A percentile compares a stretch with the other conserved stretches of the same genome.
Evolutionary conservation across 169 alveolate genomes (phyloP).

Genomic region (Plasmodium coatneyi): DNA sequence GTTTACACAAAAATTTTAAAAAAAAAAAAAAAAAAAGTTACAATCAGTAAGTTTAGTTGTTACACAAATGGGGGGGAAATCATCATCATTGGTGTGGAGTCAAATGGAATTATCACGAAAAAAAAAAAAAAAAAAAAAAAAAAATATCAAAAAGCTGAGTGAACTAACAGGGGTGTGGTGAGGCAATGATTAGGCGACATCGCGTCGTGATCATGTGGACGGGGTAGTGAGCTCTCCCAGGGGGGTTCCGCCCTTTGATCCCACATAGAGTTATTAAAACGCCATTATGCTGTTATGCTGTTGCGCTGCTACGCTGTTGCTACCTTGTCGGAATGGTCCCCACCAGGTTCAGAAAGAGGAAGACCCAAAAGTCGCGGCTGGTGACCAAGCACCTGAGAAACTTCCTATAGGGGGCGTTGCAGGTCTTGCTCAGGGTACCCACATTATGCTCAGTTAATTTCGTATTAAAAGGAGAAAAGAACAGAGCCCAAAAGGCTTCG

Average conservation of each 20-base stretch:
- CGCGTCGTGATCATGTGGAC: neutral
- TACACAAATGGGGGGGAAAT: neutral
- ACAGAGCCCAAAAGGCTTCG: neutral
- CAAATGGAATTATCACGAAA: neutral
- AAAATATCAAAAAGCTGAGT: neutral
- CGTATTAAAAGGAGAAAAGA: slow-evolving; percentile 49
- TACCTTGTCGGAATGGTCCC: neutral
- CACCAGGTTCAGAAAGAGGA: slow-evolving; percentile 29
- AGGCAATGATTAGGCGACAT: neutral
- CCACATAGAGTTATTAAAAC: neutral
- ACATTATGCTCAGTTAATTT: neutral
- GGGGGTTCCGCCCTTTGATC: neutral
- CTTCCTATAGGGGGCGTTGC: neutral
- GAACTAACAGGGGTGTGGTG: neutral
- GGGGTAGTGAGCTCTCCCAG: neutral
- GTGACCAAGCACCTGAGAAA: neutral
- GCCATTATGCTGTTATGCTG: too few relatives aligned
- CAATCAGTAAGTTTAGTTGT: neutral
- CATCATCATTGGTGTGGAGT: neutral
- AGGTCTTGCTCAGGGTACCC: neutral
- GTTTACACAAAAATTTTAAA: neutral
- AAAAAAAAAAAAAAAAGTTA: neutral
- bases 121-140: neutral
- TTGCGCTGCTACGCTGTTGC: too few relatives aligned
- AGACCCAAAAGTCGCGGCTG: slow-evolving; percentile 1